These are phyloP conservation scores for Bipolaris victoriae DNA, from an alignment of 2,329 filamentous ascomycete genomes.

Conservation along the genomic window DNA sequence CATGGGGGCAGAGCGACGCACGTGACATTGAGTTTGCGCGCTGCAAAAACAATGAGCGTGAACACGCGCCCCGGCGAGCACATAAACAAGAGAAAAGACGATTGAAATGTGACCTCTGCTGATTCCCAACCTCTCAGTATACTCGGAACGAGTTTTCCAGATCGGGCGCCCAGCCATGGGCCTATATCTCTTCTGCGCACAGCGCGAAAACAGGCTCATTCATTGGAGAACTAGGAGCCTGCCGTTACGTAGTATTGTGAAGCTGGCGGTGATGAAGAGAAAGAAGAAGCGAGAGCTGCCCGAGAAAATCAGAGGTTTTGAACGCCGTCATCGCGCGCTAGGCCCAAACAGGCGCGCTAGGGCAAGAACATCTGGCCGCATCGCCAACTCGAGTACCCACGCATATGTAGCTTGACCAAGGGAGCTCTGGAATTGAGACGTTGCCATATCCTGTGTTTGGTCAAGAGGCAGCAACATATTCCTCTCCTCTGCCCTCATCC, in stretches of 20 bases:
- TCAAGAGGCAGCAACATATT: conserved; percentile 17
- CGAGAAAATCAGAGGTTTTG: conserved; percentile 44
- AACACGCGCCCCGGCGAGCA: no score
- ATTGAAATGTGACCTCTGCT: conserved; percentile 68
- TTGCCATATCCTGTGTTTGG: conserved; percentile 24
- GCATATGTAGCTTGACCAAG: conserved; percentile 11
- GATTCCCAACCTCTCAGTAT: conserved; percentile 72
- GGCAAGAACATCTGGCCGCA: conserved; percentile 25
- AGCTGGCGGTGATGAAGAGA: conserved; percentile 60
- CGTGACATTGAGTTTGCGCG: no score
- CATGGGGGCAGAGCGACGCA: no score
- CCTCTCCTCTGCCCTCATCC: conserved; percentile 10
- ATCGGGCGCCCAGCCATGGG: conserved; percentile 75
- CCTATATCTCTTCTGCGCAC: conserved; percentile 65
- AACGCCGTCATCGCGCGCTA: conserved; percentile 29
- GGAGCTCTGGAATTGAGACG: conserved; percentile 32
- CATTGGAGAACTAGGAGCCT: conserved; percentile 57
- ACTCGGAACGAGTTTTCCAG: conserved; percentile 69
- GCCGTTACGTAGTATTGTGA: conserved; percentile 65
- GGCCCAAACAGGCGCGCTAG: conserved; percentile 20
- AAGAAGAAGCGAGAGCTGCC: conserved; percentile 44
- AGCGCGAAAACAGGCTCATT: conserved; percentile 70
- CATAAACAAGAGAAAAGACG: not conserved
- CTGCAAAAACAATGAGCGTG: not conserved
- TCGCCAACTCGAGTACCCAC: conserved; percentile 14